Evolutionary conservation across 202 grass and related monocot genomes (phyloP), one percentile per base, ranked within the genome.

Genomic region (Zoysia matrella): DNA sequence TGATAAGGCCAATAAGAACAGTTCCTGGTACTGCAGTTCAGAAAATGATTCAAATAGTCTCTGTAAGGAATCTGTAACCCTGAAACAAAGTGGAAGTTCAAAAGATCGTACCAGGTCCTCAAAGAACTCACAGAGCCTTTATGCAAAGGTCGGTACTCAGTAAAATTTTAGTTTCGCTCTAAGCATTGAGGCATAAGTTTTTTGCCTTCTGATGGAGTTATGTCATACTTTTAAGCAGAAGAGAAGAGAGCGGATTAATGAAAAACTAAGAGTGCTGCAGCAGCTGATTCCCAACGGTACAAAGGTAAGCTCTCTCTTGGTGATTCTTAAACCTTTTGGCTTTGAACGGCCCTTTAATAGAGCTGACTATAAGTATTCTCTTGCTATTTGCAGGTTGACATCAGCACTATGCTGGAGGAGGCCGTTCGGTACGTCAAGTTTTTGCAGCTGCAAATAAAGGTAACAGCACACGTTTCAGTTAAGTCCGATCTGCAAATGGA

Each of bases 391-490:
- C 84, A 97, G 93, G 93, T 93, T 76, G 91, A 90, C 1, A 36
- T 36, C 30, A 36, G 30, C 30, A 36, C 30, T 36, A 36, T 36
- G 30, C 30, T 36, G 30, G 80, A 92, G 78, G 93, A 97, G 73
- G 86, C 93, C 75, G 91, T 89, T 84, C 90, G 91, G 65, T 97
- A 93, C 12, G 84, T 93, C 52, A 93, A 88, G 73, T 93, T 97
- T 68, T 58, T 93, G 71, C 91, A 97, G 84, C 75, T 91, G 10
- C 94, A 93, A 57, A 97, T 97, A 78, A 91, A 93, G 93, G 94
- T 93, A 70, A 4, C 8, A 9, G 62, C 13, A 18, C 47, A 13
- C 41, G 14, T 71, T 64, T 7, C 7, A 65, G 45, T 36, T 67
- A 44, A 62, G 40, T 53, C 46, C 45, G 18, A 42, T 77, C 1